These are phyloP conservation scores for Spiraea crenata DNA, from an alignment of 331 rosid species.

Conservation along the genomic window DNA sequence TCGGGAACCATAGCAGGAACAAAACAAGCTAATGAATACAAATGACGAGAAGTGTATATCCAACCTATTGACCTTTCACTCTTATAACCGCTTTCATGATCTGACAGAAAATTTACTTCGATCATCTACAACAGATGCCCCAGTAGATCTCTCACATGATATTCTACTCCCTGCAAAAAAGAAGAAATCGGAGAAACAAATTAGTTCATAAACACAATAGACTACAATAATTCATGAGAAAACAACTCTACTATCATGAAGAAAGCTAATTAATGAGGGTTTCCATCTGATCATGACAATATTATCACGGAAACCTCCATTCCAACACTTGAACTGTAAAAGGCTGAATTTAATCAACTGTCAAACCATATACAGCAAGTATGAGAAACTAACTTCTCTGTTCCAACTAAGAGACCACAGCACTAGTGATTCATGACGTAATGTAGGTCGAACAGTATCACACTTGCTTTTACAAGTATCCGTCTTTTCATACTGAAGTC, in stretches of 20 bases:
- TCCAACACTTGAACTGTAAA: background rate
- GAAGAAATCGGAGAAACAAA: background rate
- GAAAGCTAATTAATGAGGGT: background rate
- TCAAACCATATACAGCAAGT: background rate
- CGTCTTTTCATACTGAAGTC: background rate
- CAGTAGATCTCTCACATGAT: background rate
- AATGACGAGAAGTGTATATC: background rate
- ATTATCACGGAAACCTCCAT: background rate
- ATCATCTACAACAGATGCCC: constrained; percentile 18
- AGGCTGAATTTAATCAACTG: background rate
- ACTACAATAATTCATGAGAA: background rate
- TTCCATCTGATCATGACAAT: background rate
- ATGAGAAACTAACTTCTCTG: background rate
- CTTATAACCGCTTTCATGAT: background rate
- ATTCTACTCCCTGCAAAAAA: constrained; percentile 37
- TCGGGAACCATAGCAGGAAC: background rate
- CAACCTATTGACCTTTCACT: background rate
- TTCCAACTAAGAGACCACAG: background rate
- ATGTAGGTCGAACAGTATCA: background rate
- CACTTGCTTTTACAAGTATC: background rate
- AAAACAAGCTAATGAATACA: background rate
- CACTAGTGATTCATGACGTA: background rate
- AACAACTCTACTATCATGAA: background rate
- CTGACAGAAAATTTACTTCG: background rate
- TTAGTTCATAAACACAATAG: background rate